Conservation (phyloP, 768 basidiomycete genomes). For the Amanita brunnescens region DNA sequence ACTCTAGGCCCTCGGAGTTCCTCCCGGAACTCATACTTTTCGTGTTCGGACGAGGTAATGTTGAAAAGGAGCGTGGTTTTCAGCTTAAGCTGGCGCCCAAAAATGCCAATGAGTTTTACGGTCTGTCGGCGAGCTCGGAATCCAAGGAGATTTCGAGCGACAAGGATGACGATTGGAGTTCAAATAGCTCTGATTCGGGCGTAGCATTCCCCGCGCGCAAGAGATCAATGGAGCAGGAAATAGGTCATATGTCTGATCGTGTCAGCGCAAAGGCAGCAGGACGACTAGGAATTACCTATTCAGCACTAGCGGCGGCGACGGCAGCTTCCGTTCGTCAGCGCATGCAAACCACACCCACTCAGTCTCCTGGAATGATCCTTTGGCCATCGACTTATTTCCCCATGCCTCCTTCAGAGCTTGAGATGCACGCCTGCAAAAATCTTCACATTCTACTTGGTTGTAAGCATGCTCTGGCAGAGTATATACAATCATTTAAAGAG, state of each 20-base stretch:
- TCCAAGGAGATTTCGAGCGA: background rate
- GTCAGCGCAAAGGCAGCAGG: constrained; percentile 34
- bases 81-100: constrained; percentile 52
- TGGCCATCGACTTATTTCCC: constrained; percentile 54
- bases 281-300: constrained; percentile 30
- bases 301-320: constrained; percentile 18
- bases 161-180: background rate
- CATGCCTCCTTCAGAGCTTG: constrained; percentile 48
- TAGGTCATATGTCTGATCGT: background rate
- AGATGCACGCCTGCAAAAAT: constrained; percentile 69
- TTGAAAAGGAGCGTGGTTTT: constrained; percentile 35
- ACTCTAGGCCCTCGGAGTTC: constrained; percentile 43
- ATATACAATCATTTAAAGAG: constrained; percentile 30
- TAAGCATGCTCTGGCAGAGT: constrained; percentile 47
- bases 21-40: constrained; percentile 34
- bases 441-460: constrained; percentile 57
- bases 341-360: constrained; percentile 21
- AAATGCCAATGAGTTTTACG: constrained; percentile 20
- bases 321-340: constrained; percentile 7
- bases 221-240: background rate
- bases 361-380: constrained; percentile 57
- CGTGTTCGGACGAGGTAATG: constrained; percentile 43
- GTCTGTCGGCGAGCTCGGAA: background rate
- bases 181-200: constrained; percentile 7
- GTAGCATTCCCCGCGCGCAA: background rate